Evolutionary conservation across 192 early-diverging fungal species (phyloP), one percentile per base, ranked within the genome.

Genomic region (Coemansia sp.): DNA sequence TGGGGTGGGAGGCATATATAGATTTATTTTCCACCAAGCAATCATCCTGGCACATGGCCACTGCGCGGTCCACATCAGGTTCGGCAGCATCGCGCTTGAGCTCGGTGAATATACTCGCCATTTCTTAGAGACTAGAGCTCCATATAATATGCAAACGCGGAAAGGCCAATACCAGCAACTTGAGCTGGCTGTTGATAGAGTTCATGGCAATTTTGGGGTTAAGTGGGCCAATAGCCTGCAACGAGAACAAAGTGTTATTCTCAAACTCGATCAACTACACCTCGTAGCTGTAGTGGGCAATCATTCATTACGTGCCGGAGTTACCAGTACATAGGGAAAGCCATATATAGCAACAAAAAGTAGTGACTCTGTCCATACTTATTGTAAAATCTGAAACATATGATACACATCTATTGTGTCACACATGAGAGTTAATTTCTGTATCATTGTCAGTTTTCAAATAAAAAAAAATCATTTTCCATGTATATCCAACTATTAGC

Each of bases 221-320:
- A 48, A 85, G 44, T 0, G 72, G 69, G 42, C 63, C 61, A 40
- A 77, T 69, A 71, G 89, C 87, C 74, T 88, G 88, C 62, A 93
- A 78, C 40, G 89, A 87, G 59, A 97, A 96, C 19, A 93, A 87
- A 70, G 91, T 91, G 66, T 88, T 88, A 56, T 87, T 77, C 50
- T 95, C 92, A 80, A 98, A 98, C 76, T 99, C 96, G 60, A 99
- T 93, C 45, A 99, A 70, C 51, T 98, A 81, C 11, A 93, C 86
- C 0, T 93, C 92, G 2, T 79, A 84, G 11, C 72, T 70, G 76
- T 99, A 99, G 73, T 94, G 87, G 4, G 85, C 81, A 42, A 78
- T 86, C 96, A 99, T 98, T n/a, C n/a, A n/a, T n/a, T n/a, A n/a
- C n/a, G n/a, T n/a, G n/a, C n/a, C n/a, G n/a, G n/a, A n/a, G n/a